phyloP scores from a whole-genome alignment of 1,284 basidiomycete species.

The Fomitopsis palustris region DNA sequence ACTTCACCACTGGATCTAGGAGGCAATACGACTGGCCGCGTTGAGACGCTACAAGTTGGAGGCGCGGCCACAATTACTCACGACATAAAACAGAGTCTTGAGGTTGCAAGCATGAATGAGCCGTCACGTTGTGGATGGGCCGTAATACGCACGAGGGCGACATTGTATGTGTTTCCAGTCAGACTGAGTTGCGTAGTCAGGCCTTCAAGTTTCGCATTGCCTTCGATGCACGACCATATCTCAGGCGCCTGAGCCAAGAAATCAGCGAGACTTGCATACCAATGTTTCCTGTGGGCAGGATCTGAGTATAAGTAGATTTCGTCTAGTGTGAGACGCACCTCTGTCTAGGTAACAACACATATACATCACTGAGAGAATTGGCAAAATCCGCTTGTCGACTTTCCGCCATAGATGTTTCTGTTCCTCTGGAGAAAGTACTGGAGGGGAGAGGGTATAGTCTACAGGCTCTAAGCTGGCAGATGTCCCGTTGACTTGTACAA shows the following conservation, averaged over 20 bases:
- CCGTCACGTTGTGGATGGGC: neutral
- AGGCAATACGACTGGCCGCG: slow-evolving; percentile 63
- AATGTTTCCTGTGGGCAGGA: slow-evolving; percentile 5
- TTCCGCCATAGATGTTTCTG: slow-evolving; percentile 60
- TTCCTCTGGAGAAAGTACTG: slow-evolving; percentile 44
- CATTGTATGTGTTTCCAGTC: slow-evolving; percentile 58
- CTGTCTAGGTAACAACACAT: slow-evolving; percentile 6
- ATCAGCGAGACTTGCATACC: neutral
- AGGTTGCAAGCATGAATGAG: neutral
- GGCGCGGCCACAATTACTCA: slow-evolving; percentile 28
- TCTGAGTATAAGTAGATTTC: neutral
- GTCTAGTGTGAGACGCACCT: neutral
- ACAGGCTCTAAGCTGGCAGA: slow-evolving; percentile 30
- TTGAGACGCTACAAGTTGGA: neutral
- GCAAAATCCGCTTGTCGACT: slow-evolving; percentile 60
- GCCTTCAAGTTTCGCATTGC: slow-evolving; percentile 66
- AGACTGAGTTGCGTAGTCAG: slow-evolving; percentile 49
- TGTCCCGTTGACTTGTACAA: neutral
- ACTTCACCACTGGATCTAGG: slow-evolving; percentile 63
- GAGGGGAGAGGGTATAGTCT: slow-evolving; percentile 30
- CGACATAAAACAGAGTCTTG: slow-evolving; percentile 72
- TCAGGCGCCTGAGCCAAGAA: neutral
- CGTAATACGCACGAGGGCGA: slow-evolving; percentile 48
- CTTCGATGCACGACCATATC: slow-evolving; percentile 28
- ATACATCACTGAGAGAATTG: slow-evolving; percentile 34